Percentiles rank a stretch among this genome's conserved stretches.
These are phyloP conservation scores for Gymnopus androsaceus DNA, from an alignment of 1,284 basidiomycete genomes.

Conservation along the genomic window DNA sequence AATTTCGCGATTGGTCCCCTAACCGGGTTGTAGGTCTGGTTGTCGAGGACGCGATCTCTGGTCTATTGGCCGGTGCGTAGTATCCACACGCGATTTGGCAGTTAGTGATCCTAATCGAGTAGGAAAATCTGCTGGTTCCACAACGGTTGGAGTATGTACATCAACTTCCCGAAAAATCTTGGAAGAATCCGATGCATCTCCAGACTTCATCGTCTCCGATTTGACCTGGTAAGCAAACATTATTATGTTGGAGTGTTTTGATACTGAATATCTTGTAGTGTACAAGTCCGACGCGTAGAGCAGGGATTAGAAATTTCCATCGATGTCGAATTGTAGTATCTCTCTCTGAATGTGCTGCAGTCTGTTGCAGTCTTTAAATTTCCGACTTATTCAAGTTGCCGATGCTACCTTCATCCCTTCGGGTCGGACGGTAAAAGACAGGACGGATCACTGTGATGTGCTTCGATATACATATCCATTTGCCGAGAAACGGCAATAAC, in stretches of 20 bases:
- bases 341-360: not conserved
- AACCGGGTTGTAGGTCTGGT: constrained; percentile 59
- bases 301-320: constrained; percentile 41
- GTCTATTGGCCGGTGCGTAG: constrained; percentile 70
- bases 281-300: constrained; percentile 36
- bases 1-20: constrained; percentile 1
- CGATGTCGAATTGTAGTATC: constrained; percentile 17
- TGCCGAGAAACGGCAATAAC: too few species aligned
- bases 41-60: constrained; percentile 83
- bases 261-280: constrained; percentile 27
- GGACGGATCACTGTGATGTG: not conserved
- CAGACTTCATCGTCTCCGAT: constrained; percentile 56
- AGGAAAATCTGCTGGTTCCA: constrained; percentile 76
- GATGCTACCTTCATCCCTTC: too few species aligned
- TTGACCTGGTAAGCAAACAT: constrained; percentile 45
- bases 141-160: constrained; percentile 80
- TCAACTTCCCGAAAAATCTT: constrained; percentile 64
- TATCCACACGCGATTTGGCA: too few species aligned
- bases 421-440: too few species aligned
- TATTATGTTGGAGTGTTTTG: not conserved
- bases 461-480: not conserved
- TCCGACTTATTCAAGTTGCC: too few species aligned
- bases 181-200: constrained; percentile 45
- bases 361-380: too few species aligned
- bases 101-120: too few species aligned